Base-by-base conservation (phyloP, 805 yeast species). In the Yamadazyma sp. region DNA sequence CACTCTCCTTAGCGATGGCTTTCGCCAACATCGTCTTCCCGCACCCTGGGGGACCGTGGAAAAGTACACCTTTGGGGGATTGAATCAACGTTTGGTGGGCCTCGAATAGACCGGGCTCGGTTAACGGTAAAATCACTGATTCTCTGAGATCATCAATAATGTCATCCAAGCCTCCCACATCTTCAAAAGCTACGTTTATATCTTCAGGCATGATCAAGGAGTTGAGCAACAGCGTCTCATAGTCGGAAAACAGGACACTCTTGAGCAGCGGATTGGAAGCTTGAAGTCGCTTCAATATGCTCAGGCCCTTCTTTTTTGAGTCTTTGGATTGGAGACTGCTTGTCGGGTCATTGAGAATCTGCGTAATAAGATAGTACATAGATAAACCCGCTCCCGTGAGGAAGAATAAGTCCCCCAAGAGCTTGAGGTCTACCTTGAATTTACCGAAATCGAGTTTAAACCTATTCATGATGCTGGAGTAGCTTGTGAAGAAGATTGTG, bases 21-120 rank as follows among this genome's bases (percentile, higher is more conserved):
- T 90, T 91, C 7, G 97, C 98, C 50, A 91, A 69, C 96, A 91
- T 87, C 3, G 98, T 91, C 62, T 91, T 91, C 38, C 98, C 98
- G 60, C 97, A 91, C 0, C 98, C 98, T 0, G 98, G 98, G 3
- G 98, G 97, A 0, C 98, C 98, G 55, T 87, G 82, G 33, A 90
- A 71, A 23, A 91, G 64, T 3, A 91, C 97, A 27, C 99, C 99
- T 54, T 87, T 89, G 2, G 99, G 99, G 1, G 96, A 91, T 53
- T 84, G 87, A 17, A 91, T 67, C 37, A 91, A 69, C 14, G 63
- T 45, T 37, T 87, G 79, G 48, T 83, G 85, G 37, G 77, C 80
- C 9, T 77, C 67, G 55, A 84, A 89, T 27, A 88, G 62, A 33
- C 78, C 86, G 0, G 96, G 96, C 49, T 78, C 65, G 3, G 70